phyloP scores from a whole-genome alignment of 139 green algal genomes.

The Spirogloea muscicola region DNA sequence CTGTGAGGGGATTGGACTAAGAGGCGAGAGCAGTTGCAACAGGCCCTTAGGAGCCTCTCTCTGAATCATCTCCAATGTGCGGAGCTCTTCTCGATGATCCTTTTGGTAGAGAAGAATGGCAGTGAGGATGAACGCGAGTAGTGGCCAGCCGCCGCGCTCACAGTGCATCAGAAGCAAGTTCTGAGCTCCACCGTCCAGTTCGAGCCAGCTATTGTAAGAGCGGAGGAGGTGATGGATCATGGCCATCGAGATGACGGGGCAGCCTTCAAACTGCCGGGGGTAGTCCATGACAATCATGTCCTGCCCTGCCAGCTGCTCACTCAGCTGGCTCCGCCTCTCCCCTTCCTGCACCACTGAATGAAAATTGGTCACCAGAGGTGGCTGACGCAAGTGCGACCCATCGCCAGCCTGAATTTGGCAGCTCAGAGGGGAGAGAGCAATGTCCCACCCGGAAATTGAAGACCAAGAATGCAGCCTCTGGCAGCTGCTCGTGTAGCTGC shows the following conservation, averaged over 20 bases:
- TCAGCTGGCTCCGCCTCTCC: slow-evolving; percentile 22
- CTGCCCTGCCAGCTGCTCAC: slow-evolving; percentile 7
- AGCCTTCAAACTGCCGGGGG: slow-evolving; percentile 36
- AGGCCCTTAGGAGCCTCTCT: slow-evolving; percentile 32
- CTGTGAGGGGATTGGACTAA: slow-evolving; percentile 32
- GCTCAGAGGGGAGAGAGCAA: too few relatives aligned
- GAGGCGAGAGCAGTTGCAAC: slow-evolving; percentile 23
- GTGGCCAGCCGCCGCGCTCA: slow-evolving; percentile 32
- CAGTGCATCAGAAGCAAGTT: slow-evolving; percentile 43
- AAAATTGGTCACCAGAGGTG: too few relatives aligned
- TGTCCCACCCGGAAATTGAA: slow-evolving; percentile 49
- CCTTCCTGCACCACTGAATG: too few relatives aligned
- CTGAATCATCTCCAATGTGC: slow-evolving; percentile 17
- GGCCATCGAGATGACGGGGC: slow-evolving; percentile 40
- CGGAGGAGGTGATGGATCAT: slow-evolving; percentile 38
- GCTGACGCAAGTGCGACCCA: too few relatives aligned
- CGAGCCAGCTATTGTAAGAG: slow-evolving; percentile 36
- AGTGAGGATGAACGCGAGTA: slow-evolving; percentile 45
- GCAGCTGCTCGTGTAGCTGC: slow-evolving; percentile 30
- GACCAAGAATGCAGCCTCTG: slow-evolving; percentile 25
- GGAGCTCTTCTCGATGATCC: slow-evolving; percentile 7
- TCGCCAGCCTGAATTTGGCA: too few relatives aligned
- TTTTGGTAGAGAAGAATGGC: slow-evolving; percentile 26
- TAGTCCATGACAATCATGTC: slow-evolving; percentile 48
- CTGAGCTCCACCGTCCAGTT: slow-evolving; percentile 15